Percentiles rank a stretch among this genome's conserved stretches.
Evolutionary conservation across 768 basidiomycete genomes (phyloP).

Genomic region (Trametes gibbosa): DNA sequence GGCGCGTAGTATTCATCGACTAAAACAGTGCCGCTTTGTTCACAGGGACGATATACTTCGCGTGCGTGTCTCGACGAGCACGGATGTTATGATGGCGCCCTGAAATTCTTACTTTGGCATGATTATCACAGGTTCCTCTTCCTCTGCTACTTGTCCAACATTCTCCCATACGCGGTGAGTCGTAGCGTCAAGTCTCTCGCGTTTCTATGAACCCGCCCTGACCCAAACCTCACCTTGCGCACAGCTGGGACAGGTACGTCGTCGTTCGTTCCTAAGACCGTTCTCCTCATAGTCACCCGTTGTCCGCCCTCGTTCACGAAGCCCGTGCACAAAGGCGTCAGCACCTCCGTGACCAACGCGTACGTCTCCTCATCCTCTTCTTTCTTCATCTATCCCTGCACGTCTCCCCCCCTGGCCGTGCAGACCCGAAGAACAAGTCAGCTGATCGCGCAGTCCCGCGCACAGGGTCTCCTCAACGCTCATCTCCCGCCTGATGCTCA

Average conservation of each 20-base stretch:
- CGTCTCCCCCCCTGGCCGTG: too few relatives aligned
- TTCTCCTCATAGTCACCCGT: too few relatives aligned
- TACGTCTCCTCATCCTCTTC: neutral
- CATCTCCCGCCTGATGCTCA: constrained; percentile 13
- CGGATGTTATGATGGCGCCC: too few relatives aligned
- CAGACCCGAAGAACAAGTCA: too few relatives aligned
- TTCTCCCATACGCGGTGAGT: neutral
- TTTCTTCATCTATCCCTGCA: neutral
- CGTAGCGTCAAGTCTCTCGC: neutral
- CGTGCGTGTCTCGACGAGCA: neutral
- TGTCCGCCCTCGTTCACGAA: neutral
- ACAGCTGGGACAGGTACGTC: neutral
- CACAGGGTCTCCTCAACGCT: constrained; percentile 12
- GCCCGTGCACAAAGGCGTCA: constrained; percentile 5
- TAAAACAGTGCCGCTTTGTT: neutral
- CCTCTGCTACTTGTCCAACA: constrained; percentile 1
- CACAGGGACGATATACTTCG: constrained; percentile 4
- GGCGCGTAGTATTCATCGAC: neutral
- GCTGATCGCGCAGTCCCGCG: neutral
- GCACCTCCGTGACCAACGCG: constrained; percentile 9
- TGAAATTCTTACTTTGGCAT: too few relatives aligned
- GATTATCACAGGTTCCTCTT: neutral
- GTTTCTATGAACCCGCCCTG: too few relatives aligned
- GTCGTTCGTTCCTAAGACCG: too few relatives aligned
- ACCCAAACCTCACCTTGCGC: too few relatives aligned